Evolutionary conservation across 352 stramenopile species (phyloP).

Genomic region (Phytopythium aichiense): DNA sequence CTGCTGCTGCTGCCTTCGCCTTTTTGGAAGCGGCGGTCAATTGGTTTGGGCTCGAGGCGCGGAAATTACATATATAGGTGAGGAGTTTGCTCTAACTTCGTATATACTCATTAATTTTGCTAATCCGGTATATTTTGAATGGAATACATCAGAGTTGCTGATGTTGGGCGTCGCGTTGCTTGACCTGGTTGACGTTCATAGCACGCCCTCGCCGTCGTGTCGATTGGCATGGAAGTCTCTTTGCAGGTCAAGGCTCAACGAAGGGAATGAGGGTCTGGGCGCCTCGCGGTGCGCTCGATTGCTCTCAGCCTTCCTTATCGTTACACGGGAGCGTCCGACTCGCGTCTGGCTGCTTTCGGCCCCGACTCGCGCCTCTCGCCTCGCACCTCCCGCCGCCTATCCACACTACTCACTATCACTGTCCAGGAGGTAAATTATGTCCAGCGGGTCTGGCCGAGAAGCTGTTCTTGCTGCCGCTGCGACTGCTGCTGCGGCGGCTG

Average conservation of each 20-base stretch:
- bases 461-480: neutral
- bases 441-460: constrained; percentile 27
- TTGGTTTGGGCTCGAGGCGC: neutral
- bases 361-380: neutral
- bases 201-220: too few relatives aligned
- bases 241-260: neutral
- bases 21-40: neutral
- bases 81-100: neutral
- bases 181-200: neutral
- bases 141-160: neutral
- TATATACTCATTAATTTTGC: neutral
- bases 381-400: neutral
- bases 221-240: too few relatives aligned
- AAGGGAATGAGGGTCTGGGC: neutral
- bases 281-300: neutral
- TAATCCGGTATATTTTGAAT: neutral
- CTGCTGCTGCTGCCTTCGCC: neutral
- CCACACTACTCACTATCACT: constrained; percentile 59
- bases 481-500: neutral
- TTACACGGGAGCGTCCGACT: constrained; percentile 1
- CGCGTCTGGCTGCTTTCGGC: neutral
- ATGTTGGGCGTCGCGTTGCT: too few relatives aligned
- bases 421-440: constrained; percentile 78
- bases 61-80: neutral
- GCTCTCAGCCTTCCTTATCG: neutral